Evolutionary conservation across 2,329 filamentous ascomycete species (phyloP), one percentile per base, ranked within the genome.

Genomic region (Xylogone sp.): DNA sequence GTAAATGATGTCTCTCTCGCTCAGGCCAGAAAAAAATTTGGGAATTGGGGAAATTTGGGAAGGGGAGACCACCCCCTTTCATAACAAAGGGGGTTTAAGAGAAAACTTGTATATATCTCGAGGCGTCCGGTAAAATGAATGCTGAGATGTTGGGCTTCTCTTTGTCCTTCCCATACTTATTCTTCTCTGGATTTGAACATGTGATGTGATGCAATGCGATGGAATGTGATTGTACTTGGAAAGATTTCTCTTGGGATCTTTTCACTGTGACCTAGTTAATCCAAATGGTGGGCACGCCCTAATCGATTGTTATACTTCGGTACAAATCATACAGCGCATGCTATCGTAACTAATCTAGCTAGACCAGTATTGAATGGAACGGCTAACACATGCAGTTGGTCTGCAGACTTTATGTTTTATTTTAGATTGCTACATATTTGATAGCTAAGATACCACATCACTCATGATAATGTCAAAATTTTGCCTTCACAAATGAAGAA

Each of bases 1-100:
- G 77, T 99, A 97, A 83, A 85, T 67, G 66, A 55, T 59, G 24
- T 39, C n/a, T 18, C 10, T 18, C 4, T 39, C 34, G n/a, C n/a
- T n/a, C n/a, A n/a, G n/a, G n/a, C n/a, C n/a, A n/a, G n/a, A n/a
- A n/a, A n/a, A n/a, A n/a, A n/a, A n/a, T n/a, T n/a, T n/a, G n/a
- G n/a, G n/a, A n/a, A n/a, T n/a, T n/a, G n/a, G n/a, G n/a, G n/a
- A n/a, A n/a, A n/a, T n/a, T n/a, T n/a, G n/a, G n/a, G n/a, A n/a
- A n/a, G n/a, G n/a, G n/a, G n/a, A n/a, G n/a, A n/a, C n/a, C n/a
- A n/a, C n/a, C n/a, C n/a, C n/a, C n/a, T n/a, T n/a, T n/a, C n/a
- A n/a, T n/a, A n/a, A n/a, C n/a, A n/a, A n/a, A n/a, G n/a, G n/a
- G n/a, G n/a, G n/a, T n/a, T n/a, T n/a, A n/a, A n/a, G n/a, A n/a